phyloP scores from a whole-genome alignment of 768 basidiomycete species.

The Gautieria morchelliformis region DNA sequence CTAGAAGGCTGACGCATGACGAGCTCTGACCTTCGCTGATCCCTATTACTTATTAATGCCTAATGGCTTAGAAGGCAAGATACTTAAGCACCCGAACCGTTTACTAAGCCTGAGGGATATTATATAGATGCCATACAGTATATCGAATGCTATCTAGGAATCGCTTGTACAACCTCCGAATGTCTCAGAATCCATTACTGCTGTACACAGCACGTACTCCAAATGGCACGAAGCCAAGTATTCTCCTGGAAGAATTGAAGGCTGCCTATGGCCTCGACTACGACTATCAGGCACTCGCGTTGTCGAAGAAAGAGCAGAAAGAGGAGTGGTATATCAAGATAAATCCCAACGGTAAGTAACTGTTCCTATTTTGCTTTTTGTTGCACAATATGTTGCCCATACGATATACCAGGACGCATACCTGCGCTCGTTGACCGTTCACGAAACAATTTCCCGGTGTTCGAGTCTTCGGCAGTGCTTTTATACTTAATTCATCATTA shows the following conservation, averaged over 20 bases:
- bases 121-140: too few species aligned
- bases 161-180: neutral
- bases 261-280: conserved; percentile 43
- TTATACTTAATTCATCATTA: conserved; percentile 26
- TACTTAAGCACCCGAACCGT: too few species aligned
- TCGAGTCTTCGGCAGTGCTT: conserved; percentile 26
- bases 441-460: conserved; percentile 23
- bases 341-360: conserved; percentile 65
- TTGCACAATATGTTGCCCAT: neutral
- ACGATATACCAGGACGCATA: conserved; percentile 34
- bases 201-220: conserved; percentile 48
- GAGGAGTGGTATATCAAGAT: conserved; percentile 68
- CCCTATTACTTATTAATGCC: too few species aligned
- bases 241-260: conserved; percentile 56
- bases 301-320: conserved; percentile 67
- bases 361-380: neutral
- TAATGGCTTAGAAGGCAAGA: too few species aligned
- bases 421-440: conserved; percentile 55
- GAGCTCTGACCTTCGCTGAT: too few species aligned
- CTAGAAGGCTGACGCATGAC: too few species aligned
- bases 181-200: conserved; percentile 14
- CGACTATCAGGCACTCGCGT: conserved; percentile 46
- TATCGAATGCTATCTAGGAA: neutral
- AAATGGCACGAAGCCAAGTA: conserved; percentile 43
- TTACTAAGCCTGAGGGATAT: too few species aligned